Percentiles rank a stretch among this genome's conserved stretches.
These are phyloP conservation scores for Phytopythium cucurbitacearum DNA, from an alignment of 352 stramenopile genomes.

Conservation along the genomic window DNA sequence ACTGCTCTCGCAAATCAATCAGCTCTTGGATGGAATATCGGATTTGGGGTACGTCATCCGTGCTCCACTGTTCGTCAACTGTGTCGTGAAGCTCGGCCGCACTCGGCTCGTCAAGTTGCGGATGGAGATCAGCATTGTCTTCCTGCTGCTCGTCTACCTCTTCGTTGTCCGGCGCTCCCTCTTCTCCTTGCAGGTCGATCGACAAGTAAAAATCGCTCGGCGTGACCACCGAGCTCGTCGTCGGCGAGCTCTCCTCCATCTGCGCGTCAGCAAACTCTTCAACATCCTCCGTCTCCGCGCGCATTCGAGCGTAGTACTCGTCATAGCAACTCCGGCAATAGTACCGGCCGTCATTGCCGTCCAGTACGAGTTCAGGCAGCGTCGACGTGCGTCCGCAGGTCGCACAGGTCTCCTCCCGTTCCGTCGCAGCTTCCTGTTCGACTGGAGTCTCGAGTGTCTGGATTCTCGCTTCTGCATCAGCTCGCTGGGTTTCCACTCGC, in stretches of 20 bases:
- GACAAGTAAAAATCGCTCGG: no score
- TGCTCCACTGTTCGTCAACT: no score
- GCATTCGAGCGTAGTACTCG: slow-evolving; percentile 48
- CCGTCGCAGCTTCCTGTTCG: background rate
- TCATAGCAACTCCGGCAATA: slow-evolving; percentile 72
- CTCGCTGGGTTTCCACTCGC: slow-evolving; percentile 12
- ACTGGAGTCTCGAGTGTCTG: slow-evolving; percentile 7
- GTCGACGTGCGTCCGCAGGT: slow-evolving; percentile 31
- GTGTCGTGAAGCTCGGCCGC: background rate
- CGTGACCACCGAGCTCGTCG: background rate
- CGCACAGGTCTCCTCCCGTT: slow-evolving; percentile 20
- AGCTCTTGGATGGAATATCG: slow-evolving; percentile 4
- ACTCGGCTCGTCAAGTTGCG: background rate
- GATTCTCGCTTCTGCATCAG: slow-evolving; percentile 10
- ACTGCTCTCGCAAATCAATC: background rate
- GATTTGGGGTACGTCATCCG: background rate
- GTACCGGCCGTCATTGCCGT: slow-evolving; percentile 55
- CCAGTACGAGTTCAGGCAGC: slow-evolving; percentile 32
- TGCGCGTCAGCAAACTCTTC: slow-evolving; percentile 1
- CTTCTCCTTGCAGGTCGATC: no score
- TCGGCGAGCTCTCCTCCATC: background rate
- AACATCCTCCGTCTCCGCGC: background rate
- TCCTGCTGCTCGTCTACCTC: no score
- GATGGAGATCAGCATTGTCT: no score
- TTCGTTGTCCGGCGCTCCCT: no score